A percentile compares a stretch with the other conserved stretches of the same genome.
Conservation (phyloP, 345 rosid species). For the Hibiscus mutabilis region DNA sequence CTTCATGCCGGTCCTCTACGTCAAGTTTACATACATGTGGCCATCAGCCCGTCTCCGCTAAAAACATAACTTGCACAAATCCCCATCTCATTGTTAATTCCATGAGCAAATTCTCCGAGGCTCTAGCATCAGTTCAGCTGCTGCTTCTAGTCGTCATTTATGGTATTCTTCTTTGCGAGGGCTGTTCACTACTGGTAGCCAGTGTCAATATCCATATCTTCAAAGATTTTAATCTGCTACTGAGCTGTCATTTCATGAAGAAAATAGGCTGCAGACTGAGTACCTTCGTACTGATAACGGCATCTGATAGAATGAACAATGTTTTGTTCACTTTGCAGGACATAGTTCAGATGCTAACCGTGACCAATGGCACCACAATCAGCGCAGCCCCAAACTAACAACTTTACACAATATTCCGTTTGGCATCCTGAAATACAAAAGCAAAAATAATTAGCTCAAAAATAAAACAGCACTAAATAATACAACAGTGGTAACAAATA, state of each 20-base stretch:
- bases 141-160: background rate
- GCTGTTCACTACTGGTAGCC: background rate
- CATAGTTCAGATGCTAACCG: background rate
- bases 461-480: background rate
- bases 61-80: background rate
- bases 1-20: background rate
- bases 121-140: background rate
- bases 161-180: background rate
- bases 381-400: background rate
- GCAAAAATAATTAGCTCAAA: background rate
- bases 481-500: background rate
- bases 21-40: background rate
- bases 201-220: background rate
- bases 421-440: background rate
- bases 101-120: background rate
- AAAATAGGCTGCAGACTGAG: background rate
- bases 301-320: background rate
- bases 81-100: background rate
- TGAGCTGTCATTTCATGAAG: background rate
- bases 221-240: background rate
- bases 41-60: background rate
- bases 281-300: background rate
- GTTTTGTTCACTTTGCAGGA: background rate
- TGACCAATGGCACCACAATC: background rate
- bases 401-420: background rate